These are phyloP conservation scores for Gigaspora rosea DNA, from an alignment of 192 early-diverging fungal genomes.

Conservation along the genomic window DNA sequence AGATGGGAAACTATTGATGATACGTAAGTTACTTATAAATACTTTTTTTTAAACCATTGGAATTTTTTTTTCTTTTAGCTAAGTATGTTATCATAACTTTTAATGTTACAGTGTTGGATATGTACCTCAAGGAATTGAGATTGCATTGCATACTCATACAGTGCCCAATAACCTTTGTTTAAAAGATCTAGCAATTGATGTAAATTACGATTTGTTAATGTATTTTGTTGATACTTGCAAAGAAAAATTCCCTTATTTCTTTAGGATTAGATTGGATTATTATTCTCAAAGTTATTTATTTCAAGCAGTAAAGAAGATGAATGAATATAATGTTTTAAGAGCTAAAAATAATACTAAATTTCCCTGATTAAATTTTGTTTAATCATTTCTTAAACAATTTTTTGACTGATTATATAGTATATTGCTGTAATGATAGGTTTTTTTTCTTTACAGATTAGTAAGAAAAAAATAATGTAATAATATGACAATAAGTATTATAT, in stretches of 20 bases:
- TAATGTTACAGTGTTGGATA: not conserved
- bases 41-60: not conserved
- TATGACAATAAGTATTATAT: no score
- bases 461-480: no score
- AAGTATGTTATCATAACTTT: not conserved
- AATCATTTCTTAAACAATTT: no score
- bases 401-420: no score
- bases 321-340: conserved; percentile 40
- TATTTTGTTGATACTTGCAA: conserved; percentile 35
- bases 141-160: not conserved
- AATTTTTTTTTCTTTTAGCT: not conserved
- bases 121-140: not conserved
- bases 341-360: conserved; percentile 15
- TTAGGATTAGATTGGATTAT: conserved; percentile 41
- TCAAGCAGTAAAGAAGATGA: conserved; percentile 35
- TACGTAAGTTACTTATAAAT: conserved; percentile 35
- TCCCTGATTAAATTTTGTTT: not conserved
- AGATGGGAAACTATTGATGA: conserved; percentile 46
- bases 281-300: conserved; percentile 47
- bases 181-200: conserved; percentile 31
- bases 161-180: conserved; percentile 30
- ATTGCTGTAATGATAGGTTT: no score
- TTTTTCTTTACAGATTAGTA: no score
- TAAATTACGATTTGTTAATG: conserved; percentile 36
- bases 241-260: conserved; percentile 41